These are phyloP conservation scores for Fusarium palustre DNA, from an alignment of 2,329 filamentous ascomycete species.

Conservation along the genomic window DNA sequence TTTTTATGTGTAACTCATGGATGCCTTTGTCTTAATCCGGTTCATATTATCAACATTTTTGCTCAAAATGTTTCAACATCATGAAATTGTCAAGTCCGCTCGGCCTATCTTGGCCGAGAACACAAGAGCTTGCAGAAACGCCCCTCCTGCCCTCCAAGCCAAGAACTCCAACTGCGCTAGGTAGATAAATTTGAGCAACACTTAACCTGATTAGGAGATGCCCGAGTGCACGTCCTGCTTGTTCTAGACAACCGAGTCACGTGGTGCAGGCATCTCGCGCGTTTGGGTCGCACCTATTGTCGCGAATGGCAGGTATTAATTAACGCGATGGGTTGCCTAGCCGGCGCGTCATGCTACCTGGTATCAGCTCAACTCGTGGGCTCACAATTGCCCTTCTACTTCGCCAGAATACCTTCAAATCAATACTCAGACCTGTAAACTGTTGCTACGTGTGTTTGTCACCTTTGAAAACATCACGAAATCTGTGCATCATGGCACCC, in stretches of 20 bases:
- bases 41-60: conserved; percentile 8
- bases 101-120: conserved; percentile 36
- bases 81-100: conserved; percentile 25
- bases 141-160: conserved; percentile 17
- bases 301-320: conserved; percentile 47
- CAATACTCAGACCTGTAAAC: conserved; percentile 12
- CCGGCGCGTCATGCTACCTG: conserved; percentile 52
- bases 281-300: conserved; percentile 37
- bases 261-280: conserved; percentile 41
- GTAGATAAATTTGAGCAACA: conserved; percentile 18
- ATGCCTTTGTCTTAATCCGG: conserved; percentile 28
- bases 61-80: background rate
- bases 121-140: conserved; percentile 19
- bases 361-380: conserved; percentile 39
- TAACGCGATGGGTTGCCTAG: conserved; percentile 56
- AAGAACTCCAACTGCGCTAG: conserved; percentile 14
- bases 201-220: conserved; percentile 9
- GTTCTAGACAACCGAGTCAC: conserved; percentile 33
- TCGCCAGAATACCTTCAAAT: conserved; percentile 22
- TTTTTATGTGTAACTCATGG: conserved; percentile 42
- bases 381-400: conserved; percentile 36
- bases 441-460: conserved; percentile 15
- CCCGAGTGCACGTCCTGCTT: background rate
- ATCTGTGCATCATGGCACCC: conserved; percentile 56
- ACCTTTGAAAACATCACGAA: conserved; percentile 11